Evolutionary conservation across 331 rosid species (phyloP).

Genomic region (Erythrophleum ivorense): DNA sequence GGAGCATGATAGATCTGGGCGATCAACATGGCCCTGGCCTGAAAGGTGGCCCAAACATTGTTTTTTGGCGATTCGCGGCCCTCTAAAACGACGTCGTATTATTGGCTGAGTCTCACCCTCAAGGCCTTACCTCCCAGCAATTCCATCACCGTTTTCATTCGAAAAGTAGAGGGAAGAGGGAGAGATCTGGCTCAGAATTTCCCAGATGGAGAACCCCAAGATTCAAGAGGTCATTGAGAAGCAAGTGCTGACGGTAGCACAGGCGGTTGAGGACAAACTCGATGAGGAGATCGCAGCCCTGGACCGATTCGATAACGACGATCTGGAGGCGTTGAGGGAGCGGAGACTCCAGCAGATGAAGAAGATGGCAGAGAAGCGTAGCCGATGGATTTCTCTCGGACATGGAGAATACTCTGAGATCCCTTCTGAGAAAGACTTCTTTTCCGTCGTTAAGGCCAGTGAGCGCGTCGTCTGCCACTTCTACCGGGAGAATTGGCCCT

Average conservation of each 20-base stretch:
- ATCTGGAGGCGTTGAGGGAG: conserved; percentile 80
- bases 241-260: conserved; percentile 86
- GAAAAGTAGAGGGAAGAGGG: neutral
- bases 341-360: conserved; percentile 95
- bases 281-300: conserved; percentile 89
- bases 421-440: conserved; percentile 88
- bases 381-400: conserved; percentile 93
- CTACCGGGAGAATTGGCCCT: conserved; percentile 98
- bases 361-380: conserved; percentile 95
- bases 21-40: neutral
- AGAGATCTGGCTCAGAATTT: neutral
- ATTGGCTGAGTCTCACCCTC: fast-evolving
- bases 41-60: neutral
- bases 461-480: conserved; percentile 99
- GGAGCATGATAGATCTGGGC: neutral
- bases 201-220: conserved; percentile 62
- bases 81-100: neutral
- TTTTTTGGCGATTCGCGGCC: too few relatives aligned
- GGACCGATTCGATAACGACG: conserved; percentile 83
- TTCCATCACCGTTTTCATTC: neutral
- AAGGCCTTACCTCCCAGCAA: neutral
- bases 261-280: conserved; percentile 86
- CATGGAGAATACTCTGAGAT: conserved; percentile 87
- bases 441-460: conserved; percentile 89
- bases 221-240: conserved; percentile 81